These are phyloP conservation scores for Golubevia sp. DNA, from an alignment of 1,284 basidiomycete species.

Conservation along the genomic window DNA sequence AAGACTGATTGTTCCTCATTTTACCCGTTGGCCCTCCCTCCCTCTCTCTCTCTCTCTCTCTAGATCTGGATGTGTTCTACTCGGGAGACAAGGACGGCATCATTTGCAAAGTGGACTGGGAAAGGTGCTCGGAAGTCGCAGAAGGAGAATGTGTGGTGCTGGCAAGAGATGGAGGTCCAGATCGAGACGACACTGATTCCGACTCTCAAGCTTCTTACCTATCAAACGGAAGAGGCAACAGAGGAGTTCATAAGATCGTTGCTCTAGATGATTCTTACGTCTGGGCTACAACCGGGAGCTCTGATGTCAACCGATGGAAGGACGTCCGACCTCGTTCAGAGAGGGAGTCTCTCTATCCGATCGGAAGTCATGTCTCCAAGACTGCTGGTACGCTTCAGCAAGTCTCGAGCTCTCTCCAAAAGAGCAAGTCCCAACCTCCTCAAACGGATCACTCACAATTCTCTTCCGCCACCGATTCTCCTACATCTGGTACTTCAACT, in stretches of 20 bases:
- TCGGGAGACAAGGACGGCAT: conserved; percentile 90
- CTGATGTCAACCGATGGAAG: conserved; percentile 80
- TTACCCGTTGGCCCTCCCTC: too few species aligned
- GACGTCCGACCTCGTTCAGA: conserved; percentile 63
- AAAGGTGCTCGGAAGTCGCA: conserved; percentile 76
- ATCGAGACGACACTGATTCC: conserved; percentile 13
- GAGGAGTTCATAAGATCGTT: conserved; percentile 68
- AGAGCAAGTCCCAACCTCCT: too few species aligned
- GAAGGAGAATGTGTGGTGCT: conserved; percentile 88
- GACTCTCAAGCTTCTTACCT: too few species aligned
- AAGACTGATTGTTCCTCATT: too few species aligned
- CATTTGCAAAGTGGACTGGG: conserved; percentile 87
- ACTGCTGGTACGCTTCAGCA: too few species aligned
- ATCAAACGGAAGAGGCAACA: too few species aligned
- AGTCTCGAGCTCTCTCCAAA: too few species aligned
- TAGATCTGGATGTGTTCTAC: conserved; percentile 89
- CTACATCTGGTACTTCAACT: too few species aligned
- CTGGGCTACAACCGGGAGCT: conserved; percentile 86
- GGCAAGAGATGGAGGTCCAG: conserved; percentile 68
- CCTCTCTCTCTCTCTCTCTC: too few species aligned
- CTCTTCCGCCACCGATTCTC: too few species aligned
- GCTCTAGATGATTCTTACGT: conserved; percentile 82
- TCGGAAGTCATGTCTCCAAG: too few species aligned
- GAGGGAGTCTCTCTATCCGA: conserved; percentile 34
- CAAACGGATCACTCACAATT: too few species aligned